Percentiles rank a stretch among this genome's conserved stretches.
Conservation (phyloP, 805 yeast genomes). For the Candida boleticola region DNA sequence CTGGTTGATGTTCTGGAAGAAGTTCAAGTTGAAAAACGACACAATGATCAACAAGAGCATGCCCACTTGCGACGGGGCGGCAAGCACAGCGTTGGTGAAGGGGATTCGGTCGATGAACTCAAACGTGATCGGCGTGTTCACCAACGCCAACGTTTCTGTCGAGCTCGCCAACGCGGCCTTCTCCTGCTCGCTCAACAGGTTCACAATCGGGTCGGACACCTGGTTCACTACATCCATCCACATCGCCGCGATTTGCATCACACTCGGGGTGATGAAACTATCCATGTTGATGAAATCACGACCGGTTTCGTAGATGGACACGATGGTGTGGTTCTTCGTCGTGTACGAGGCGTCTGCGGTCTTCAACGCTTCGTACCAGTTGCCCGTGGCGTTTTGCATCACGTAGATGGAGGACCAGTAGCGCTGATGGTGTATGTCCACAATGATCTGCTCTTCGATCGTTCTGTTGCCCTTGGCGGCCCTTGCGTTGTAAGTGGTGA, state of each 20-base stretch:
- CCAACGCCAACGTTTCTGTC: slow-evolving; percentile 7
- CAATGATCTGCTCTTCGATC: slow-evolving; percentile 37
- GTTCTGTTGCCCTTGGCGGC: slow-evolving; percentile 27
- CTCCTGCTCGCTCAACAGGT: slow-evolving; percentile 11
- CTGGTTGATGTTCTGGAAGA: slow-evolving; percentile 55
- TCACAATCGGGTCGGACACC: slow-evolving; percentile 15
- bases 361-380: slow-evolving; percentile 38
- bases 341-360: slow-evolving; percentile 27
- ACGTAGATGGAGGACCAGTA: slow-evolving; percentile 67
- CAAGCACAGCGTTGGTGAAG: slow-evolving; percentile 44
- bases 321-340: slow-evolving; percentile 28
- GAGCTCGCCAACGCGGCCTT: not conserved
- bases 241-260: slow-evolving; percentile 33
- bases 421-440: slow-evolving; percentile 51
- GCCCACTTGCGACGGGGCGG: slow-evolving; percentile 75
- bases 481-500: slow-evolving; percentile 21
- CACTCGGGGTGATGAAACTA: slow-evolving; percentile 39
- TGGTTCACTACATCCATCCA: slow-evolving; percentile 26
- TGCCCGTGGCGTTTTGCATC: slow-evolving; percentile 43
- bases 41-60: slow-evolving; percentile 67
- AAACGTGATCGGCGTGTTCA: slow-evolving; percentile 35
- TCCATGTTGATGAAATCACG: slow-evolving; percentile 55
- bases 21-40: slow-evolving; percentile 68
- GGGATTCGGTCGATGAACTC: slow-evolving; percentile 47
- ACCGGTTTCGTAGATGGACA: slow-evolving; percentile 56